Percentiles rank a stretch among this genome's conserved stretches.
phyloP scores from a whole-genome alignment of 2,329 filamentous ascomycete genomes.

The Aspergillus cejpii region DNA sequence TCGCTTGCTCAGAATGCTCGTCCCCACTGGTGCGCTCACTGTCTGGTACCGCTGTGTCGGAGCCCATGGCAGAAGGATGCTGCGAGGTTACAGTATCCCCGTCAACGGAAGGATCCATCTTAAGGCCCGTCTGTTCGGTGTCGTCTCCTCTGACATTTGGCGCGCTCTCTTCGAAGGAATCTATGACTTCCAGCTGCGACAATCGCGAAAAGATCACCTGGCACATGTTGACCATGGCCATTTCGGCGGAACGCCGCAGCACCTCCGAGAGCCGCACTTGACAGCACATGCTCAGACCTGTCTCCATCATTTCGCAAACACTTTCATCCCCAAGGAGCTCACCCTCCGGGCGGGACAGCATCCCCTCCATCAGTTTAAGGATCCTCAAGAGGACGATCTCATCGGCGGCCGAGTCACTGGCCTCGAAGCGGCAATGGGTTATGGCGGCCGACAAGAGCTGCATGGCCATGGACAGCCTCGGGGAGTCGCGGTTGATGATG shows the following conservation, averaged over 20 bases:
- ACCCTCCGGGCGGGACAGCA: slow-evolving; percentile 89
- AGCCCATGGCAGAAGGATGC: slow-evolving; percentile 38
- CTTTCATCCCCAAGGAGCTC: slow-evolving; percentile 95
- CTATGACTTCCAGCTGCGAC: slow-evolving; percentile 75
- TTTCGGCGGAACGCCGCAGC: slow-evolving; percentile 82
- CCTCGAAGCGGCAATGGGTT: slow-evolving; percentile 95
- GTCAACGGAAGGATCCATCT: slow-evolving; percentile 73
- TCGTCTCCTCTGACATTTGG: slow-evolving; percentile 55
- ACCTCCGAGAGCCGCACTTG: slow-evolving; percentile 87
- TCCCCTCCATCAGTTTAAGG: slow-evolving; percentile 94
- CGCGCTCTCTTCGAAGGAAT: slow-evolving; percentile 58
- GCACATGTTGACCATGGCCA: slow-evolving; percentile 98
- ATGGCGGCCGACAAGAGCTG: slow-evolving; percentile 90
- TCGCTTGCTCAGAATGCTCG: slow-evolving; percentile 27
- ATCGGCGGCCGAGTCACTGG: slow-evolving; percentile 87
- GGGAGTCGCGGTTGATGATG: slow-evolving; percentile 75
- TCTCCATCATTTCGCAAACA: slow-evolving; percentile 99
- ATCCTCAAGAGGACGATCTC: slow-evolving; percentile 94
- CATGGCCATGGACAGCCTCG: slow-evolving; percentile 86
- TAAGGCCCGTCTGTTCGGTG: slow-evolving; percentile 66
- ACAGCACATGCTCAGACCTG: slow-evolving; percentile 92
- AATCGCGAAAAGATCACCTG: slow-evolving; percentile 95
- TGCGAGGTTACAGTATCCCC: slow-evolving; percentile 55
- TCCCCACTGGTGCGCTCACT: slow-evolving; percentile 31
- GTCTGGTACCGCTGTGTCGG: slow-evolving; percentile 31